Evolutionary conservation across 202 grass and related monocot species (phyloP).

Genomic region (Saccharum hybrid): DNA sequence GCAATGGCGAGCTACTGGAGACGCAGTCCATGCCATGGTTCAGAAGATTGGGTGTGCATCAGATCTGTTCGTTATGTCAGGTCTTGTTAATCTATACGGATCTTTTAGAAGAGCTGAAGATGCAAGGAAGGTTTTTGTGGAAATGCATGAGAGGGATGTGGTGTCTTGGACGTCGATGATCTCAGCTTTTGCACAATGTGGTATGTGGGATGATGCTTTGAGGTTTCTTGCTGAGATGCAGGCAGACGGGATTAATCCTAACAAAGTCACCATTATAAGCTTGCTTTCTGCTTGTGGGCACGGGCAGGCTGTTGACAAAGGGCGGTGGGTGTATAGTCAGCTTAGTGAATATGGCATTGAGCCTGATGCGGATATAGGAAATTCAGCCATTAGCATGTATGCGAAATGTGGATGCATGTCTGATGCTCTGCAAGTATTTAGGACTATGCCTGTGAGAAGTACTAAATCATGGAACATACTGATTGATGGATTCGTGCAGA

Average conservation of each 20-base stretch:
- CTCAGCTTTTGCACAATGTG: constrained; percentile 55
- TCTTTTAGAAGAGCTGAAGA: constrained; percentile 32
- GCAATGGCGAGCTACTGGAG: constrained; percentile 33
- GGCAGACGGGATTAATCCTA: constrained; percentile 50
- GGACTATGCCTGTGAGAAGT: constrained; percentile 54
- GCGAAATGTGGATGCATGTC: constrained; percentile 54
- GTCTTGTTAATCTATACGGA: constrained; percentile 59
- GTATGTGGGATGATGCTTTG: constrained; percentile 54
- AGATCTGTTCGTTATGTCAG: constrained; percentile 75
- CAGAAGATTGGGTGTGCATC: constrained; percentile 54
- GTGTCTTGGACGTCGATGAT: constrained; percentile 89
- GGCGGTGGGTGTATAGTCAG: constrained; percentile 60
- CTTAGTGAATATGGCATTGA: constrained; percentile 56
- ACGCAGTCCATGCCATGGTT: constrained; percentile 54
- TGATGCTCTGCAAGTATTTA: constrained; percentile 61
- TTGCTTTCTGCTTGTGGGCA: constrained; percentile 69
- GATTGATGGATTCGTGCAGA: constrained; percentile 70
- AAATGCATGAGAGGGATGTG: constrained; percentile 74
- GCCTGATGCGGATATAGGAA: constrained; percentile 55
- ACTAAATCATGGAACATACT: constrained; percentile 72
- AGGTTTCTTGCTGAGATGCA: constrained; percentile 67
- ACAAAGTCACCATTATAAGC: constrained; percentile 70
- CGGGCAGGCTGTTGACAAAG: constrained; percentile 43
- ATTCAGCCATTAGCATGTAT: constrained; percentile 71
- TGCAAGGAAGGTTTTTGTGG: constrained; percentile 67